A percentile compares a stretch with the other conserved stretches of the same genome.
These are phyloP conservation scores for Xylariaceae sp. DNA, from an alignment of 2,329 filamentous ascomycete genomes.

Conservation along the genomic window DNA sequence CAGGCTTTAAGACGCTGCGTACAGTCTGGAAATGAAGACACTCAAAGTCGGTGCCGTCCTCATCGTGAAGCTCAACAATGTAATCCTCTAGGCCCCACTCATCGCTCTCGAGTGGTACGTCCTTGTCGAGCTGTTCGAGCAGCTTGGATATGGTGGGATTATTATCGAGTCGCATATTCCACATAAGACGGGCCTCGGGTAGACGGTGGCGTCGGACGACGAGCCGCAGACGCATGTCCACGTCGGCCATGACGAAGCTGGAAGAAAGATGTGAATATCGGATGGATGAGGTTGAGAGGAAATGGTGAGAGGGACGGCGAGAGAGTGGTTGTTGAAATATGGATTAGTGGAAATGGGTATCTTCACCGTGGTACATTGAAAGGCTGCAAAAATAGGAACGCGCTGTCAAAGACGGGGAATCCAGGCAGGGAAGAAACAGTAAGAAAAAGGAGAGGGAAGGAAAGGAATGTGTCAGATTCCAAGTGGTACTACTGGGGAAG, in stretches of 20 bases:
- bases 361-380: no score
- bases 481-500: no score
- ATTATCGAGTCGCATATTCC: constrained; percentile 56
- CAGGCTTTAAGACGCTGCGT: constrained; percentile 67
- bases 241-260: constrained; percentile 29
- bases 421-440: no score
- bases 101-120: constrained; percentile 74
- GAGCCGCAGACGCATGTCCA: constrained; percentile 66
- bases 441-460: no score
- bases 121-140: constrained; percentile 72
- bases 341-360: no score
- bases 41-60: constrained; percentile 64
- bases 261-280: neutral
- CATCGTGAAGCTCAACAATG: constrained; percentile 65
- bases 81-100: constrained; percentile 92
- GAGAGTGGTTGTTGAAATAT: no score
- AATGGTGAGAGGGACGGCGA: no score
- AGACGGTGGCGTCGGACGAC: constrained; percentile 69
- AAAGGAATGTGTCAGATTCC: no score
- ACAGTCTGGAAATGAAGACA: constrained; percentile 81
- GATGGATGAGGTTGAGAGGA: no score
- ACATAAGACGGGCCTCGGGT: constrained; percentile 68
- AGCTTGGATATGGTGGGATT: constrained; percentile 71
- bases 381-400: no score
- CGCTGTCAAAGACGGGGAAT: no score